Evolutionary conservation across 768 basidiomycete species (phyloP).

Genomic region (Lepiota venenata): DNA sequence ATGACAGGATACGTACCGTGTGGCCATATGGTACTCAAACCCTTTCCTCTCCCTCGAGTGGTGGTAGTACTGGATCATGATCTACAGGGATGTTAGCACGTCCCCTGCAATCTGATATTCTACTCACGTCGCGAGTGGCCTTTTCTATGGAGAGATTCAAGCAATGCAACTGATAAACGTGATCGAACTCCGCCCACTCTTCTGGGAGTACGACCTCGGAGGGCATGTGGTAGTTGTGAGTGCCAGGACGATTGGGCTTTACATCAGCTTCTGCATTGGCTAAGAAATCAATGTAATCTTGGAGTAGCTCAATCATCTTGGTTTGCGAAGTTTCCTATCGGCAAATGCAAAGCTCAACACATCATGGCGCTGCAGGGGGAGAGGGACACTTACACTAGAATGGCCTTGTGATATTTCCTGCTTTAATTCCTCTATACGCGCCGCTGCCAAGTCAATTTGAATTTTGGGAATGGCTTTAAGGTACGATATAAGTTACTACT

Average conservation of each 20-base stretch:
- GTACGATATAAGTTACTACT: neutral
- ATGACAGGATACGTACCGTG: conserved; percentile 48
- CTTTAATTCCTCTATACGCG: conserved; percentile 51
- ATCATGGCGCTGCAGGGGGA: neutral
- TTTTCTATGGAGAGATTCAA: conserved; percentile 79
- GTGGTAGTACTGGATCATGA: conserved; percentile 87
- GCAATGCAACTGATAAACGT: conserved; percentile 88
- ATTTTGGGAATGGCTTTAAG: conserved; percentile 55
- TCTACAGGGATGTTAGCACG: conserved; percentile 38
- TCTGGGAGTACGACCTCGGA: conserved; percentile 62
- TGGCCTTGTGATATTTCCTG: conserved; percentile 6
- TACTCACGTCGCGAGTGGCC: conserved; percentile 72
- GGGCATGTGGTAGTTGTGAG: conserved; percentile 60
- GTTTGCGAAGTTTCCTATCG: conserved; percentile 16
- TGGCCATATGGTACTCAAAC: conserved; percentile 87
- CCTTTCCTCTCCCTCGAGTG: conserved; percentile 72
- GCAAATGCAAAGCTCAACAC: neutral
- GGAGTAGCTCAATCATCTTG: conserved; percentile 55
- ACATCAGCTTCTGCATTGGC: conserved; percentile 43
- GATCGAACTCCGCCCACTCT: conserved; percentile 82
- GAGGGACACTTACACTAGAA: neutral
- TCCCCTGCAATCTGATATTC: neutral
- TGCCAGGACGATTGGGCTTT: conserved; percentile 17
- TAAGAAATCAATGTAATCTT: conserved; percentile 58
- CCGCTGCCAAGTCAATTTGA: conserved; percentile 57